A percentile compares a stretch with the other conserved stretches of the same genome.
phyloP scores from a whole-genome alignment of 345 rosid genomes.

The Linum tenue region DNA sequence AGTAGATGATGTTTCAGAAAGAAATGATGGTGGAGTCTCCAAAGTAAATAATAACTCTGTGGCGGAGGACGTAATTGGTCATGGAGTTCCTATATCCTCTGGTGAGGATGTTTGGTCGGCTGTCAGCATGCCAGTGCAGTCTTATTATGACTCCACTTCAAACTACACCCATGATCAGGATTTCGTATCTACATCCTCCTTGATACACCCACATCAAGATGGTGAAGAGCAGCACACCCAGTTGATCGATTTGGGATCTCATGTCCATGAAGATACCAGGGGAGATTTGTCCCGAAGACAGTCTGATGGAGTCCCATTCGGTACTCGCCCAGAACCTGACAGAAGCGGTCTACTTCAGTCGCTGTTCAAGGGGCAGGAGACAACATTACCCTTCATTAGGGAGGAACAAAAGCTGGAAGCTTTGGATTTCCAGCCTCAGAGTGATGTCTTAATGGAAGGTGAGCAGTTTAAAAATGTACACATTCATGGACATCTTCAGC shows the following conservation, averaged over 20 bases:
- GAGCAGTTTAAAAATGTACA: constrained; percentile 40
- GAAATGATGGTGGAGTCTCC: constrained; percentile 21
- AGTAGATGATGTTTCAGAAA: constrained; percentile 27
- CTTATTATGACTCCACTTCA: constrained; percentile 35
- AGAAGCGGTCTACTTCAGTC: constrained; percentile 81
- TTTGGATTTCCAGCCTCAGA: constrained; percentile 48
- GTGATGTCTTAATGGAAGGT: constrained; percentile 37
- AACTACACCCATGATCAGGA: constrained; percentile 21
- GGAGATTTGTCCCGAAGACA: constrained; percentile 45
- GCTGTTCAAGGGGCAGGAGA: constrained; percentile 53
- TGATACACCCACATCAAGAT: constrained; percentile 38
- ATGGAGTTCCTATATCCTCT: constrained; percentile 39
- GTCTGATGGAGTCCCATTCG: constrained; percentile 39
- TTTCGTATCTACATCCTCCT: constrained; percentile 37
- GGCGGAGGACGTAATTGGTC: constrained; percentile 32
- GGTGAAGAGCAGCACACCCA: constrained; percentile 33
- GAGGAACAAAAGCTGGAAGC: constrained; percentile 47
- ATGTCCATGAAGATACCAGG: constrained; percentile 33
- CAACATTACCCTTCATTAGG: constrained; percentile 24
- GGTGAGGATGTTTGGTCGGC: constrained; percentile 44
- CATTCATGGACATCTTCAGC: constrained; percentile 45
- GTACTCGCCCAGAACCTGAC: constrained; percentile 49
- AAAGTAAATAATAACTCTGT: constrained; percentile 31
- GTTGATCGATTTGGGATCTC: constrained; percentile 47
- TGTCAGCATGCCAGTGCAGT: constrained; percentile 28